These are phyloP conservation scores for Albugo laibachii DNA, from an alignment of 352 stramenopile species.

Conservation along the genomic window DNA sequence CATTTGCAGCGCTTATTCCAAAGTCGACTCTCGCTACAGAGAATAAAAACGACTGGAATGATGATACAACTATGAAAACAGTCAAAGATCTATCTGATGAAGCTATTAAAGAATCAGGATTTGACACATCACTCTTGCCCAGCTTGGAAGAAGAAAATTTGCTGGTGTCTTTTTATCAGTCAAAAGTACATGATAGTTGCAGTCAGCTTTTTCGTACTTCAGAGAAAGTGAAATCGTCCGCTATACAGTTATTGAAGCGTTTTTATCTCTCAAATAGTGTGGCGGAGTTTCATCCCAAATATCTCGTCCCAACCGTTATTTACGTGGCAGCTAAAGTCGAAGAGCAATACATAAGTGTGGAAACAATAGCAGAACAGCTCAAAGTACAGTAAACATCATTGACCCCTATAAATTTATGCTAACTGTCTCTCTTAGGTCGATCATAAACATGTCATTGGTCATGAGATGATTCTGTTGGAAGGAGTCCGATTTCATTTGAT, in stretches of 20 bases:
- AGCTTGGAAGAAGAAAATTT: conserved; percentile 48
- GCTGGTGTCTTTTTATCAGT: conserved; percentile 53
- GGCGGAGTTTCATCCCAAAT: conserved; percentile 79
- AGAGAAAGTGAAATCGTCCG: conserved; percentile 74
- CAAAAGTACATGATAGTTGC: conserved; percentile 70
- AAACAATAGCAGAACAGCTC: conserved; percentile 68
- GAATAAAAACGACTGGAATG: conserved; percentile 60
- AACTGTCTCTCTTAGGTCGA: conserved; percentile 15
- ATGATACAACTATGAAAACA: conserved; percentile 20
- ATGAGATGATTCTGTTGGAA: conserved; percentile 77
- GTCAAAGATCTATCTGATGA: conserved; percentile 5
- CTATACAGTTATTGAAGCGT: conserved; percentile 71
- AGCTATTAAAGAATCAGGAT: conserved; percentile 17
- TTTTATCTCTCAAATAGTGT: conserved; percentile 81
- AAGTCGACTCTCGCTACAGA: conserved; percentile 29
- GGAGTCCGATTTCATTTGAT: conserved; percentile 78
- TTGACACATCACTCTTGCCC: conserved; percentile 22
- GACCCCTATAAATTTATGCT: conserved; percentile 1
- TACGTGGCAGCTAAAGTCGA: conserved; percentile 80
- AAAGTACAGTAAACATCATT: conserved; percentile 5
- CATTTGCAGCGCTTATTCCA: conserved; percentile 57
- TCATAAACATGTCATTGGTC: conserved; percentile 69
- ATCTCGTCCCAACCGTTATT: conserved; percentile 63
- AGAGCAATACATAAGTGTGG: conserved; percentile 80
- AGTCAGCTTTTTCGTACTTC: conserved; percentile 70